Conservation (phyloP, 805 yeast species). For the Kodamaea kaohsiungensis region DNA sequence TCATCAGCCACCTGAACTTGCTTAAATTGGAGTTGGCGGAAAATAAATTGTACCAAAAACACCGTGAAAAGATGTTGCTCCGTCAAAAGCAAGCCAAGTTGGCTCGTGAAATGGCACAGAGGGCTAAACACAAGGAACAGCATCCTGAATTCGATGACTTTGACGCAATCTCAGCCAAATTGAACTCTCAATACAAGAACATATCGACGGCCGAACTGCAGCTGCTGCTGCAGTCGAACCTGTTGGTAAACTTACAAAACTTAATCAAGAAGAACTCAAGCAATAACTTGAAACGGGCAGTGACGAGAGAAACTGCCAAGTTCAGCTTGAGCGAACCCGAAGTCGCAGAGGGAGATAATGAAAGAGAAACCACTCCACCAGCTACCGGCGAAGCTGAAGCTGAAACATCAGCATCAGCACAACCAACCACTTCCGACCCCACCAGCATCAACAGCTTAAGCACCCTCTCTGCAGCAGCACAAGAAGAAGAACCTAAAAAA, state of each 20-base stretch:
- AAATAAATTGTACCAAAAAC: conserved; percentile 33
- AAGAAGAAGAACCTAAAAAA: conserved; percentile 14
- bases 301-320: conserved; percentile 1
- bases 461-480: neutral
- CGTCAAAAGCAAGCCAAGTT: conserved; percentile 15
- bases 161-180: conserved; percentile 44
- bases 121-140: conserved; percentile 15
- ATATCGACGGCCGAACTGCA: conserved; percentile 8
- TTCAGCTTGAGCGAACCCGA: conserved; percentile 2
- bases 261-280: conserved; percentile 10
- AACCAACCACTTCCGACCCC: neutral
- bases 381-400: neutral
- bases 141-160: conserved; percentile 45
- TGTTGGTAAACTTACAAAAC: conserved; percentile 16
- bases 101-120: conserved; percentile 5
- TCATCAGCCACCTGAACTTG: conserved; percentile 60
- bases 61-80: conserved; percentile 25
- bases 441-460: neutral
- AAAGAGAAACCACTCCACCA: neutral
- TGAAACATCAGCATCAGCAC: neutral
- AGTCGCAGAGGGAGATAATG: neutral
- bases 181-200: conserved; percentile 38
- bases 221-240: conserved; percentile 15
- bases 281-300: neutral
- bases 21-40: conserved; percentile 43